Evolutionary conservation across 169 alveolate species (phyloP).

Genomic region (Plasmodium chabaudi): DNA sequence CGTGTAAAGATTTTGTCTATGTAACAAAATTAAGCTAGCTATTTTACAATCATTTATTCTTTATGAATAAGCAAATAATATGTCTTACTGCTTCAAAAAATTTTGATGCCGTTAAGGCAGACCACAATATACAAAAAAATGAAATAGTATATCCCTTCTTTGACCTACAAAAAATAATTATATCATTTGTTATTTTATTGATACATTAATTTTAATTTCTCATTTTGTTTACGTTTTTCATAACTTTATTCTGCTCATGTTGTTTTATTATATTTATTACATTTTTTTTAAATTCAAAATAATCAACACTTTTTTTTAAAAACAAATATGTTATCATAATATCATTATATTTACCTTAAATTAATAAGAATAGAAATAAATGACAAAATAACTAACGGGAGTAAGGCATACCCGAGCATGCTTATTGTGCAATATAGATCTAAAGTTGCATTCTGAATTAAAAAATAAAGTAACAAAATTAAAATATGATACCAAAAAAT

Average conservation of each 20-base stretch:
- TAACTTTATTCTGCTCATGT: background rate
- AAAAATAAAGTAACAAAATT: background rate
- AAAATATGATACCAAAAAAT: background rate
- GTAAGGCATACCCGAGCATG: conserved; percentile 88
- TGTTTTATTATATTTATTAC: background rate
- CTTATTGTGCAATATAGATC: conserved; percentile 89
- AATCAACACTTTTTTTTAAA: too few relatives aligned
- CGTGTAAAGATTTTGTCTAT: background rate
- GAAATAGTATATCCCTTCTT: conserved; percentile 79
- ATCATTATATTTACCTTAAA: conserved; percentile 69
- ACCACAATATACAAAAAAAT: conserved; percentile 80
- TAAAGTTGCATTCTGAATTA: conserved; percentile 37
- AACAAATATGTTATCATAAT: background rate
- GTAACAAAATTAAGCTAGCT: too few relatives aligned
- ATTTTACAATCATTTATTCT: too few relatives aligned
- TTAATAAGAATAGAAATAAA: conserved; percentile 83
- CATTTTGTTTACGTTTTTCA: background rate
- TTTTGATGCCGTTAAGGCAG: conserved; percentile 89
- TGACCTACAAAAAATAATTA: conserved; percentile 27
- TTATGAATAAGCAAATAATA: too few relatives aligned
- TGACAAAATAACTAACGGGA: conserved; percentile 88
- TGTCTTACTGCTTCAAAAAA: conserved; percentile 84
- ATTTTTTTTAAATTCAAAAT: background rate
- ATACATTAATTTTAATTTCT: background rate
- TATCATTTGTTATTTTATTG: background rate